Evolutionary conservation across 2,329 filamentous ascomycete genomes (phyloP).

Genomic region (Macrophomina tecta): DNA sequence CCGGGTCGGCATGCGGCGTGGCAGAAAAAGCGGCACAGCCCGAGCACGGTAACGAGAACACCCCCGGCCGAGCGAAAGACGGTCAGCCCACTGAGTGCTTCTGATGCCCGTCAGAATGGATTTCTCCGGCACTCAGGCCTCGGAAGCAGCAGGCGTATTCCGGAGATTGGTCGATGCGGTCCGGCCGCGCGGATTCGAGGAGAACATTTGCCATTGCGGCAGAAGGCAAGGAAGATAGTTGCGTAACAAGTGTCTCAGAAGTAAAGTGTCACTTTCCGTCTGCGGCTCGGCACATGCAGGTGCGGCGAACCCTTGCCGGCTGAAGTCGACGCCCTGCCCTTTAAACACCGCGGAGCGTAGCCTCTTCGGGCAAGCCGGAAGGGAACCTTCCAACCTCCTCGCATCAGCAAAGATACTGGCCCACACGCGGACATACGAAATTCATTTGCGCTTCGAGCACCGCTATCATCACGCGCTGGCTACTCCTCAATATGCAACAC

Average conservation of each 20-base stretch:
- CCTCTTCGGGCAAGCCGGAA: not conserved
- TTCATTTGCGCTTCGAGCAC: not conserved
- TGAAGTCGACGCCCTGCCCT: not conserved
- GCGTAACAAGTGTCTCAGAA: not conserved
- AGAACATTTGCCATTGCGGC: not conserved
- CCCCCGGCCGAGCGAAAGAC: no score
- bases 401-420: not conserved
- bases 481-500: not conserved
- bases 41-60: not conserved
- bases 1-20: slow-evolving; percentile 2
- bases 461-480: not conserved
- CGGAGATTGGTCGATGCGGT: not conserved
- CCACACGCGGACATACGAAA: not conserved
- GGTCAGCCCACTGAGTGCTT: not conserved
- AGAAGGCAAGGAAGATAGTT: not conserved
- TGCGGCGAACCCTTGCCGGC: not conserved
- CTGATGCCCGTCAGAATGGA: not conserved
- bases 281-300: no score
- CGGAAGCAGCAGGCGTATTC: not conserved
- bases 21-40: slow-evolving; percentile 2
- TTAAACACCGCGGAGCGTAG: not conserved
- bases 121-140: not conserved
- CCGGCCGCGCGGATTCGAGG: not conserved
- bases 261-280: not conserved
- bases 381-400: not conserved